phyloP scores from a whole-genome alignment of 805 yeast genomes.

The Candida incommunis region DNA sequence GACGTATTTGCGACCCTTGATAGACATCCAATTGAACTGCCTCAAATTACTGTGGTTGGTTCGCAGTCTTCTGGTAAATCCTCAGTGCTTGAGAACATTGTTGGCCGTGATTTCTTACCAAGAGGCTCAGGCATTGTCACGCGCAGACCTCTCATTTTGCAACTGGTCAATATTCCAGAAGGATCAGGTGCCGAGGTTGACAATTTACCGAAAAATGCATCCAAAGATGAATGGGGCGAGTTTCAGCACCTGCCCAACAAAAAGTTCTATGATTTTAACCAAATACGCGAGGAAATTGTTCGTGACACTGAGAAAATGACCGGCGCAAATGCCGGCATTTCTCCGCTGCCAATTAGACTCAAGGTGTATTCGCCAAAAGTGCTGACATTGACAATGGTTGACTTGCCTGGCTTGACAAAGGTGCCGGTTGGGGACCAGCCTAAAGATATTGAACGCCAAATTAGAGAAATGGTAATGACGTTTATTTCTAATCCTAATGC shows the following conservation, averaged over 20 bases:
- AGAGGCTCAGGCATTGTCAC: constrained; percentile 91
- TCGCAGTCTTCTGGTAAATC: constrained; percentile 85
- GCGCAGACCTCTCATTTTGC: constrained; percentile 73
- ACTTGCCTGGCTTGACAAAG: constrained; percentile 93
- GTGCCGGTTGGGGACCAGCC: constrained; percentile 99
- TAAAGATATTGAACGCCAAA: constrained; percentile 87
- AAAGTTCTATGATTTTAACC: constrained; percentile 75
- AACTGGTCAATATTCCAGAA: constrained; percentile 42
- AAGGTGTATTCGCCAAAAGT: constrained; percentile 91
- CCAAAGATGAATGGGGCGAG: constrained; percentile 86
- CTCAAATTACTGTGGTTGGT: constrained; percentile 92
- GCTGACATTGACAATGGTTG: constrained; percentile 84
- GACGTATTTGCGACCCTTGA: constrained; percentile 97
- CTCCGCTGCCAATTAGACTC: constrained; percentile 83
- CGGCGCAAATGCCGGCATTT: constrained; percentile 65
- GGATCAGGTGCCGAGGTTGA: constrained; percentile 17
- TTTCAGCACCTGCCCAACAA: constrained; percentile 85
- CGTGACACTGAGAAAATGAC: constrained; percentile 79
- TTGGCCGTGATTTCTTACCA: constrained; percentile 82
- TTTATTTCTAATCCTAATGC: constrained; percentile 94
- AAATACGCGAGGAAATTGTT: constrained; percentile 81
- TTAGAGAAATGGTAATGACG: constrained; percentile 83
- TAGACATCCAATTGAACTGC: constrained; percentile 84
- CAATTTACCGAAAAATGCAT: constrained; percentile 12
- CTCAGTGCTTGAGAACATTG: constrained; percentile 80